Evolutionary conservation across 225 moss, liverwort and hornwort species (phyloP).

Genomic region (Climacium dendroides): DNA sequence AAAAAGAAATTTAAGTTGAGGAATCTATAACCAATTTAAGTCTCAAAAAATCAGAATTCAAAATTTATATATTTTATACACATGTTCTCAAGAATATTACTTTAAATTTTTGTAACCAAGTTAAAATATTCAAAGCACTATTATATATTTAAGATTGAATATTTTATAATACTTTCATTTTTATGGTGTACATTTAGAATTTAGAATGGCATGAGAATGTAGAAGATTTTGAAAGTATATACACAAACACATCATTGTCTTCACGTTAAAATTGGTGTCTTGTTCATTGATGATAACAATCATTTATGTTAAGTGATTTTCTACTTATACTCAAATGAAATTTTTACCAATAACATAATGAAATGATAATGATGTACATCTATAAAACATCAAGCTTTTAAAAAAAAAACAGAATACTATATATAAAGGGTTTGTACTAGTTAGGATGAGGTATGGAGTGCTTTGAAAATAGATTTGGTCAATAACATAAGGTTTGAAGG

Average conservation of each 20-base stretch:
- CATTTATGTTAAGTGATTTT: not conserved
- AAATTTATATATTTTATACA: no score
- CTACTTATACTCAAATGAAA: accelerated
- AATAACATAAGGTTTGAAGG: no score
- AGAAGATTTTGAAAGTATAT: no score
- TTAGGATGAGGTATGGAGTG: no score
- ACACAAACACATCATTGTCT: not conserved
- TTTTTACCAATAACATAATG: not conserved
- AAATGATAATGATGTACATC: not conserved
- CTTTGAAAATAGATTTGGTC: no score
- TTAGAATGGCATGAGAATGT: accelerated
- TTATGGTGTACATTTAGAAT: not conserved
- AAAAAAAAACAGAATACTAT: no score
- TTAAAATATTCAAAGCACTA: not conserved
- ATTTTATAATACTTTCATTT: not conserved
- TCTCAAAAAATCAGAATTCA: no score
- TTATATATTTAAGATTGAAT: no score
- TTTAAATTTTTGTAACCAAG: not conserved
- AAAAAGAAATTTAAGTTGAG: not conserved
- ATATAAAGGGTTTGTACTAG: no score
- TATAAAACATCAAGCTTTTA: not conserved
- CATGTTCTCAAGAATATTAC: not conserved
- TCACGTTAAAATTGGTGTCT: not conserved
- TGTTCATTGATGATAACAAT: no score
- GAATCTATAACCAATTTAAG: not conserved